Base-by-base conservation (phyloP, 2,329 filamentous ascomycete species). In the Fonsecaea pedrosoi region DNA sequence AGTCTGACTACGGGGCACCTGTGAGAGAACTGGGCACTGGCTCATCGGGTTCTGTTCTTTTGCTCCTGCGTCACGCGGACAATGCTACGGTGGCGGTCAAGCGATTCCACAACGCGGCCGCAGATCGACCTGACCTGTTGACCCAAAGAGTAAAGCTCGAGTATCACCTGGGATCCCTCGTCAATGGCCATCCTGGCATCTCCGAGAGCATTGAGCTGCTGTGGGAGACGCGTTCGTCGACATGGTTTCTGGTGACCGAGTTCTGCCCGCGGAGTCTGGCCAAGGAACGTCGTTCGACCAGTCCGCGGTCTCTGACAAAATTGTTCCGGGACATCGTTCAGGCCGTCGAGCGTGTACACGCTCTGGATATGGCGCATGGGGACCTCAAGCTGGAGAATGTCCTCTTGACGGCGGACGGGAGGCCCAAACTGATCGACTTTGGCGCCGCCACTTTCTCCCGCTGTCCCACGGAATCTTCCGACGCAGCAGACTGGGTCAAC, bases 31-130 rank as follows among this genome's bases (percentile, higher is more conserved):
- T 59, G 2, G 56, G 56, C 18, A 6, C 56, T 30, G 56, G 56
- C 35, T 30, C 56, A 45, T 45, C 56, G 15, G 38, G 56, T 6
- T 59, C 56, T 13, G 56, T 59, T 13, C 10, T 32, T 45, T 15
- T 59, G 25, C 25, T 59, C 32, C 56, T 38, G 25, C 56, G 56
- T 7, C 38, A 30, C 37, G 30, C n/a, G 10, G 56, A 59, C 37
- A 59, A 59, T 32, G 56, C 56, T 12, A 59, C 56, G 7, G 35
- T 59, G 32, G 56, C 56, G 25, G 25, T 59, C 56, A 59, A 59
- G 18, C 56, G 25, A 2, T 59, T 59, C 25, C 25, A 37, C 40
- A 30, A 37, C 35, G n/a, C 56, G 13, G 18, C 15, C 35, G 25
- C 9, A 13, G 38, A 50, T 25, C 45, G 9, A n/a, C 18, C 9